Percentiles rank a stretch among this genome's conserved stretches.
phyloP scores from a whole-genome alignment of 495 filamentous ascomycete species.

The Hypoxylon perforatum region DNA sequence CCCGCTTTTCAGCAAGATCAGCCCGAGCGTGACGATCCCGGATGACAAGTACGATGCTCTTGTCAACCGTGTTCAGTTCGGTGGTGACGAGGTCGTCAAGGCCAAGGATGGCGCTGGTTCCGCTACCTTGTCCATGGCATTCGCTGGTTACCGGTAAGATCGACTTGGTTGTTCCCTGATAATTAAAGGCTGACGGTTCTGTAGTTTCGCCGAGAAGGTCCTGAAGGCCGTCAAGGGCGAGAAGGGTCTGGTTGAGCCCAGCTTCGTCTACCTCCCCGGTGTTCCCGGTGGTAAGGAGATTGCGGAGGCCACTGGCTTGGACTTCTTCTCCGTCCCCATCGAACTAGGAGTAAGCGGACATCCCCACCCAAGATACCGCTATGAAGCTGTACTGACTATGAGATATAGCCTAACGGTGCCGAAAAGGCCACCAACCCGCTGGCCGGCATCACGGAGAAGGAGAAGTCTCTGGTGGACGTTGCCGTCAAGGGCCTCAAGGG shows the following conservation, averaged over 20 bases:
- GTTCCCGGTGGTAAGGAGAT: conserved; percentile 88
- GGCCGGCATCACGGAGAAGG: conserved; percentile 74
- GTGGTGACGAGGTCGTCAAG: conserved; percentile 98
- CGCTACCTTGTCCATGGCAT: conserved; percentile 97
- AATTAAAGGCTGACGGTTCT: conserved; percentile 25
- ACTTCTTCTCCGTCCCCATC: conserved; percentile 96
- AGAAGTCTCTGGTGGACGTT: conserved; percentile 86
- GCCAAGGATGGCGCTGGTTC: conserved; percentile 97
- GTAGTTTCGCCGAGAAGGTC: conserved; percentile 89
- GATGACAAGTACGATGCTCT: conserved; percentile 86
- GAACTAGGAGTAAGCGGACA: conserved; percentile 83
- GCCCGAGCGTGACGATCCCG: conserved; percentile 81
- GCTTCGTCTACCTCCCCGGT: conserved; percentile 93
- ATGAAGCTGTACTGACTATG: conserved; percentile 45
- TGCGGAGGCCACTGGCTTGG: conserved; percentile 79
- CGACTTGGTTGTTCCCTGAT: neutral
- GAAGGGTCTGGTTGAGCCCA: conserved; percentile 92
- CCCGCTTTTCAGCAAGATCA: conserved; percentile 92
- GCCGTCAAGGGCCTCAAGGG: conserved; percentile 79
- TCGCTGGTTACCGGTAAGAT: conserved; percentile 86
- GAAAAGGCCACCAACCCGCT: conserved; percentile 86
- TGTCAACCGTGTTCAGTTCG: conserved; percentile 95
- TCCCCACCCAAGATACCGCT: conserved; percentile 18
- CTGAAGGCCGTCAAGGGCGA: conserved; percentile 88
- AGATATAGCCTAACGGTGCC: conserved; percentile 79